Base-by-base conservation (phyloP, 2,329 filamentous ascomycete species). In the Aspergillus fructus region DNA sequence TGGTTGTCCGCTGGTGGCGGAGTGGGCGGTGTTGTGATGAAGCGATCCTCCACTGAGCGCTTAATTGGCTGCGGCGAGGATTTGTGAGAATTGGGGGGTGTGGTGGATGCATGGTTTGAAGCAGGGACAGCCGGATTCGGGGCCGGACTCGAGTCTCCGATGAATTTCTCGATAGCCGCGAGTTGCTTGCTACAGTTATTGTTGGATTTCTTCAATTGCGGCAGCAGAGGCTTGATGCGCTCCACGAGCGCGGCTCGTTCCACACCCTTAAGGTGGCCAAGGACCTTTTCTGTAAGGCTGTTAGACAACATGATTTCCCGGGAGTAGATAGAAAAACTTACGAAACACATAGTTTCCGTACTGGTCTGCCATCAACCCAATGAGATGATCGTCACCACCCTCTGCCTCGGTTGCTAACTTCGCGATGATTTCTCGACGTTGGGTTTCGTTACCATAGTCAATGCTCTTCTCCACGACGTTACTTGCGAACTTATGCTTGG, bases 381-480 rank as follows among this genome's bases (percentile, higher is more conserved):
- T 82, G 39, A 97, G 77, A n/a, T 87, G 85, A 55, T 81, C 88
- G 55, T 86, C 85, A 12, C 89, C 89, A 43, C 89, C 84, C 7
- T 83, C 81, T 53, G 84, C 84, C 15, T 80, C 71, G 1, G 81
- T 80, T 2, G 83, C 86, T 24, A 93, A 78, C 58, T 84, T 81
- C 49, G 79, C 78, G 53, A 90, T 83, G 58, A 97, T 91, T 33
- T 82, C 81, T 34, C 80, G 82, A 51, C 89, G 86, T 70, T 96
- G 89, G 50, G 87, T 80, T 19, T 83, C 78, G 0, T 85, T 85
- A 19, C 90, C 91, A 64, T 82, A 84, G 55, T 89, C 81, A 59
- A 97, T 88, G 70, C 92, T 96, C 74, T 91, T 93, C 75, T 99
- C 94, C 0, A 99, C 93, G 3, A 99, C 93, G 66, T 99, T 97